Conservation (phyloP, 202 grass and related monocot species). For the Digitaria exilis region DNA sequence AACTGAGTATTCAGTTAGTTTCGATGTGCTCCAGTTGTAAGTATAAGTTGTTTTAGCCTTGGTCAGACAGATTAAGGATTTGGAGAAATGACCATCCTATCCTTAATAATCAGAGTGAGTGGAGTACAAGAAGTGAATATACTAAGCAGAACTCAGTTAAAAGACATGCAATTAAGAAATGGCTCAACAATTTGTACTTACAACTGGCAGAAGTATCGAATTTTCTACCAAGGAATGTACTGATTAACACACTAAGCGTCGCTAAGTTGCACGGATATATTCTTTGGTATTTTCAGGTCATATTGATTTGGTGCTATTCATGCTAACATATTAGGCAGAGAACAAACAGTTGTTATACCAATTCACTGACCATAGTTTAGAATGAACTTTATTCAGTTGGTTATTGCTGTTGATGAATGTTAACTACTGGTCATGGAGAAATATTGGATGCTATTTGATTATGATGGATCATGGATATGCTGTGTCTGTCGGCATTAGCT, state of each 20-base stretch:
- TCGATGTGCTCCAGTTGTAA: neutral
- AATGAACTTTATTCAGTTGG: conserved; percentile 20
- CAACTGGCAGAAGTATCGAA: neutral
- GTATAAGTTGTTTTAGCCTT: neutral
- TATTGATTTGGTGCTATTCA: conserved; percentile 15
- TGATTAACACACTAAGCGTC: neutral
- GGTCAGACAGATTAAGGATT: neutral
- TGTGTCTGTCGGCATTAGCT: conserved; percentile 6
- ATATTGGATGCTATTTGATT: neutral
- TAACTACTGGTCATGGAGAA: conserved; percentile 1
- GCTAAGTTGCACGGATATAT: neutral
- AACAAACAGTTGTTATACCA: conserved; percentile 29
- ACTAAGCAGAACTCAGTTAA: neutral
- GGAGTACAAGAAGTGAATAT: conserved; percentile 1
- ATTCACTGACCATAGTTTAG: neutral
- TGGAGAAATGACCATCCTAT: neutral
- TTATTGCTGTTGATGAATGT: conserved; percentile 10
- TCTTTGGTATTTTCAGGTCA: neutral
- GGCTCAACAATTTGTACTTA: neutral
- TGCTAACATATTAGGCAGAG: conserved; percentile 11
- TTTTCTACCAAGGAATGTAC: too few relatives aligned
- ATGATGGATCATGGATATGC: neutral
- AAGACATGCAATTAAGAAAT: neutral
- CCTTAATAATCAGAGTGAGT: neutral
- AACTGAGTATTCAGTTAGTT: conserved; percentile 8